These are phyloP conservation scores for Coemansia sp. DNA, from an alignment of 192 early-diverging fungal species.

Conservation along the genomic window DNA sequence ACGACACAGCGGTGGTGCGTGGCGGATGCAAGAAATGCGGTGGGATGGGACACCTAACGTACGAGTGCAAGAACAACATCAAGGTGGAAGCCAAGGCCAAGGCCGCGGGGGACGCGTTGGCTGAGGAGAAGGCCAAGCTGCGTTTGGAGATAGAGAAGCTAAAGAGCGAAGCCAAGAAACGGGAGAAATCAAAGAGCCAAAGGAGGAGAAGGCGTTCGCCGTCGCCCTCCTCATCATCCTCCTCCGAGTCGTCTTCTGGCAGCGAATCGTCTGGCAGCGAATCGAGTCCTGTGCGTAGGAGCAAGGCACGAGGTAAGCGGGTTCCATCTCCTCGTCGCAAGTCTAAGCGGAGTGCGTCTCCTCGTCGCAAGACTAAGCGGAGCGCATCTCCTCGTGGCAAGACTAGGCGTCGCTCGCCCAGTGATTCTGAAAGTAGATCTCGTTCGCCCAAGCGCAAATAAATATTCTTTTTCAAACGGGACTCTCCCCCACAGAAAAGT, in stretches of 20 bases:
- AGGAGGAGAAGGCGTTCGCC: slow-evolving; percentile 4
- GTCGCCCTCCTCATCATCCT: background rate
- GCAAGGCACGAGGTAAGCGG: background rate
- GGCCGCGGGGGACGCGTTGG: slow-evolving; percentile 27
- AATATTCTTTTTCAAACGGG: background rate
- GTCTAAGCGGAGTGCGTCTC: background rate
- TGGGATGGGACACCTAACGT: slow-evolving; percentile 52
- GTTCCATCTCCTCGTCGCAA: background rate
- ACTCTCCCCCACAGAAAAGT: slow-evolving; percentile 21
- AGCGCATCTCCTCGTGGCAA: background rate
- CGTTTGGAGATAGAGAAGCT: slow-evolving; percentile 40
- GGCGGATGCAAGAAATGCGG: slow-evolving; percentile 55
- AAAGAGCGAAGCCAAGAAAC: slow-evolving; percentile 4
- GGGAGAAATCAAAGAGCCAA: background rate
- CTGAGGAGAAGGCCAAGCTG: slow-evolving; percentile 39
- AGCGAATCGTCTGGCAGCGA: background rate
- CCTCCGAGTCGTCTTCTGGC: background rate
- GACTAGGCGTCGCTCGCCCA: slow-evolving; percentile 1
- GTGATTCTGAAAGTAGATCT: background rate
- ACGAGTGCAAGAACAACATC: slow-evolving; percentile 53
- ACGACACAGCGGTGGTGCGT: slow-evolving; percentile 22
- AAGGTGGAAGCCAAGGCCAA: slow-evolving; percentile 20
- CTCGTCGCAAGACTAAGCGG: background rate
- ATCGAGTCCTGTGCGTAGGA: background rate
- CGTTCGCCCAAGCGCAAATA: background rate